These are phyloP conservation scores for Spathaspora boniae DNA, from an alignment of 805 yeast genomes.

Conservation along the genomic window DNA sequence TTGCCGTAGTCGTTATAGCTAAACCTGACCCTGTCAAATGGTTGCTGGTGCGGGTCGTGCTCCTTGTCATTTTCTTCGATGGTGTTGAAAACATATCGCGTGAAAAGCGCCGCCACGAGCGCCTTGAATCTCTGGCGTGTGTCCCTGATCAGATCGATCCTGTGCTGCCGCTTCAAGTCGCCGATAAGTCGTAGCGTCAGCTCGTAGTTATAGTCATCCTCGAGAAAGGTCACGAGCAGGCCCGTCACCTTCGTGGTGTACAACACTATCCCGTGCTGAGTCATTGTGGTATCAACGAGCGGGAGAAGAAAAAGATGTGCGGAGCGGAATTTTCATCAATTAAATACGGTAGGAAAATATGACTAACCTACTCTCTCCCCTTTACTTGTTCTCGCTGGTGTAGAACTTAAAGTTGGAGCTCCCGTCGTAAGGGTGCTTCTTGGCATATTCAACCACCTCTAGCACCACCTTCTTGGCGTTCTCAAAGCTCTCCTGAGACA, in stretches of 20 bases:
- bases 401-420: slow-evolving; percentile 8
- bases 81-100: slow-evolving; percentile 38
- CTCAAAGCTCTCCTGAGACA: slow-evolving; percentile 28
- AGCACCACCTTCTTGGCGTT: slow-evolving; percentile 46
- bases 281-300: not conserved
- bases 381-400: slow-evolving; percentile 5
- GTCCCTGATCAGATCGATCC: slow-evolving; percentile 38
- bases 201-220: slow-evolving; percentile 47
- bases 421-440: slow-evolving; percentile 43
- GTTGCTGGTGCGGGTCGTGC: too few species aligned
- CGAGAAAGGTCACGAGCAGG: slow-evolving; percentile 14
- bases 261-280: slow-evolving; percentile 4
- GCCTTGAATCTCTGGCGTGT: slow-evolving; percentile 30
- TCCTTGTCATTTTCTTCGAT: not conserved
- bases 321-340: too few species aligned
- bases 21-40: slow-evolving; percentile 24
- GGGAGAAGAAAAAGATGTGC: not conserved
- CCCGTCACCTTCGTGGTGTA: slow-evolving; percentile 14
- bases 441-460: slow-evolving; percentile 55
- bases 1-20: slow-evolving; percentile 49
- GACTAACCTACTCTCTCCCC: slow-evolving; percentile 1
- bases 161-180: slow-evolving; percentile 35
- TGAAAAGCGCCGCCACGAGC: slow-evolving; percentile 45
- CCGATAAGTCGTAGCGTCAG: slow-evolving; percentile 43
- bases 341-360: too few species aligned